Percentiles rank a stretch among this genome's conserved stretches.
Conservation (phyloP, 2,329 filamentous ascomycete species). For the Berkeleyomyces rouxiae region DNA sequence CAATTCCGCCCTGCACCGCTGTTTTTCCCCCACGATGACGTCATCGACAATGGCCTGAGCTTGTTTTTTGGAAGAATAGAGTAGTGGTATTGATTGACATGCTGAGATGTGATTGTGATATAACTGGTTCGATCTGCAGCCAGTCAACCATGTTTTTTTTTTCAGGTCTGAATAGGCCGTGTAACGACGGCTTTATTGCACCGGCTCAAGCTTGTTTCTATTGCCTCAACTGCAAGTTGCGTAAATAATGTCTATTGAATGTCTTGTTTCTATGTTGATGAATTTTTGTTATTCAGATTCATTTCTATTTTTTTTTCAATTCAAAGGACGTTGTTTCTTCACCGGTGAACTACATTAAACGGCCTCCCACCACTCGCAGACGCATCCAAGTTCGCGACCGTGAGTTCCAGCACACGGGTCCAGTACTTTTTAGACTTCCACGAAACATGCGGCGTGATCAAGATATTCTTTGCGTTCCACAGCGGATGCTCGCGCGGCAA, state of each 20-base stretch:
- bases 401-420: conserved; percentile 26
- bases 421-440: conserved; percentile 26
- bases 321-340: conserved; percentile 18
- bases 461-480: conserved; percentile 52
- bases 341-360: conserved; percentile 26
- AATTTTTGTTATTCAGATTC: background rate
- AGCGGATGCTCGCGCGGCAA: conserved; percentile 49
- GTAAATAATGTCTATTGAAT: background rate
- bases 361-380: conserved; percentile 23
- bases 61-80: background rate
- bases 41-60: background rate
- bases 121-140: background rate
- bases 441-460: conserved; percentile 40
- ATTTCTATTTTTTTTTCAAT: background rate
- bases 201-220: background rate
- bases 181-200: background rate
- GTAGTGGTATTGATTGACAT: background rate
- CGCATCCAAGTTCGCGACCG: conserved; percentile 26
- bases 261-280: background rate
- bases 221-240: no score
- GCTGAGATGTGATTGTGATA: no score
- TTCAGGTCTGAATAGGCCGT: background rate
- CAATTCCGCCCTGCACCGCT: background rate
- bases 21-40: background rate
- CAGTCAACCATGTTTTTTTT: background rate